Percentiles rank a stretch among this genome's conserved stretches.
Conservation (phyloP, 352 stramenopile species). For the Globisporangium uncinulatum region DNA sequence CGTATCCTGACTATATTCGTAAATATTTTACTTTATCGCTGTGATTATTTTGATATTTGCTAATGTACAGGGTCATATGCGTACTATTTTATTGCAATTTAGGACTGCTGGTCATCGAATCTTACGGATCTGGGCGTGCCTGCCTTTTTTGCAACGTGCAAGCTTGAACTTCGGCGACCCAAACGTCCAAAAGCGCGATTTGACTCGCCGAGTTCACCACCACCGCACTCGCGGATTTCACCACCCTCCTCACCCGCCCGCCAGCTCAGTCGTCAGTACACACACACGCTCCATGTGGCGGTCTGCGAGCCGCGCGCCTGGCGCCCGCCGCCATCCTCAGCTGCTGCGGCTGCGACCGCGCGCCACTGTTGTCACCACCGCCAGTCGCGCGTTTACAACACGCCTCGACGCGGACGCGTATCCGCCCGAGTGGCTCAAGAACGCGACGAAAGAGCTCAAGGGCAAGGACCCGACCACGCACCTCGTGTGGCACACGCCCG, state of each 20-base stretch:
- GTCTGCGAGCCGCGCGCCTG: slow-evolving; percentile 1
- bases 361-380: not conserved
- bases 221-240: no score
- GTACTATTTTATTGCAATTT: no score
- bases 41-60: no score
- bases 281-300: slow-evolving; percentile 6
- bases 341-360: not conserved
- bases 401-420: slow-evolving; percentile 30
- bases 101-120: no score
- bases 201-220: no score
- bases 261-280: not conserved
- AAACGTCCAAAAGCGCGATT: no score
- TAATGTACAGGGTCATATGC: no score
- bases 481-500: slow-evolving; percentile 82
- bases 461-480: slow-evolving; percentile 62
- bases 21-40: no score
- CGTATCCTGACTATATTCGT: no score
- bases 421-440: slow-evolving; percentile 44
- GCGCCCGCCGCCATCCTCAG: not conserved
- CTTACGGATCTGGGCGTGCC: no score
- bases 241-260: not conserved
- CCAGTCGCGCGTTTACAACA: slow-evolving; percentile 22
- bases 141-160: no score
- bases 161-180: no score
- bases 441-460: slow-evolving; percentile 80